phyloP scores from a whole-genome alignment of 441 rosid genomes.

The Populus hybrid region DNA sequence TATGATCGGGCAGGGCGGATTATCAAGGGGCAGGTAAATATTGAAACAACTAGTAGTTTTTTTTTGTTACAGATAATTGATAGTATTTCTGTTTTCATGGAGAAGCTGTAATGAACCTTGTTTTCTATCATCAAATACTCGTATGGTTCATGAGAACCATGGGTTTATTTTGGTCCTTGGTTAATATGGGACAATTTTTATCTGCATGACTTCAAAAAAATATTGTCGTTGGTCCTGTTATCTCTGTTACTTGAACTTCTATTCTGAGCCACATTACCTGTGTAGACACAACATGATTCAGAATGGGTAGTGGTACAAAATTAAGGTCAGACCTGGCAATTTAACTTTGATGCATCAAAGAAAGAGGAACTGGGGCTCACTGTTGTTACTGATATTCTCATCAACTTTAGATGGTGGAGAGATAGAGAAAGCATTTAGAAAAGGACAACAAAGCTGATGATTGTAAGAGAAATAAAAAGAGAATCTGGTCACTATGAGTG shows the following conservation, averaged over 20 bases:
- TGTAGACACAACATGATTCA: too few relatives aligned
- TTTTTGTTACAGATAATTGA: neutral
- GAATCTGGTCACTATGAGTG: neutral
- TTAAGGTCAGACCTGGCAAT: neutral
- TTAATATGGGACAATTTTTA: too few relatives aligned
- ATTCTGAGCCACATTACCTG: too few relatives aligned
- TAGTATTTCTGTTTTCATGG: neutral
- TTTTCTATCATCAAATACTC: neutral
- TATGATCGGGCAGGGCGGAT: slow-evolving; percentile 49
- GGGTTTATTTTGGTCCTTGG: neutral
- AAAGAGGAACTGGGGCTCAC: neutral
- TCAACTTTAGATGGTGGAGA: neutral
- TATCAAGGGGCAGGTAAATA: slow-evolving; percentile 11
- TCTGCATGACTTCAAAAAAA: neutral
- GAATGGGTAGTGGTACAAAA: too few relatives aligned
- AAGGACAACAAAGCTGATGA: neutral
- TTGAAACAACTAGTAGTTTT: too few relatives aligned
- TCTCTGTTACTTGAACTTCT: too few relatives aligned
- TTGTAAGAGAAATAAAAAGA: neutral
- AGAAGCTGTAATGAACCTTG: neutral
- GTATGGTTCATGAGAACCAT: neutral
- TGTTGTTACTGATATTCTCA: neutral
- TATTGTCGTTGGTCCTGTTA: neutral
- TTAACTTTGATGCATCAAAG: too few relatives aligned
- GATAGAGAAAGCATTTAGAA: neutral